These are phyloP conservation scores for Euphorbia peplus DNA, from an alignment of 345 rosid species.

Conservation along the genomic window DNA sequence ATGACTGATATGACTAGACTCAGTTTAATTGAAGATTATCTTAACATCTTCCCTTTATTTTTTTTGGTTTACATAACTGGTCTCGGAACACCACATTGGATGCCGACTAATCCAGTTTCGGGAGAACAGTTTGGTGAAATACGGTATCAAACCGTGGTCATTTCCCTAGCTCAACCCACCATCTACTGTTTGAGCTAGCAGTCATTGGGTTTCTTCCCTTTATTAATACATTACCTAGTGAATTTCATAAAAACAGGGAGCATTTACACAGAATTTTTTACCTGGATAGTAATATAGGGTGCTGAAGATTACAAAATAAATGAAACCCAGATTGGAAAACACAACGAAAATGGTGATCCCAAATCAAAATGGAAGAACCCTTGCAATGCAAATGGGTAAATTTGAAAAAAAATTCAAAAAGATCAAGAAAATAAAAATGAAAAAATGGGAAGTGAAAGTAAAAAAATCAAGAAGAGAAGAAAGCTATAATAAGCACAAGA, in stretches of 20 bases:
- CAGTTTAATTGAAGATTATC: not conserved
- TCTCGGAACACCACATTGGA: too few species aligned
- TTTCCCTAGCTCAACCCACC: too few species aligned
- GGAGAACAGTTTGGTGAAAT: too few species aligned
- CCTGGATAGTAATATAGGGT: slow-evolving; percentile 9
- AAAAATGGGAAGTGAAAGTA: not conserved
- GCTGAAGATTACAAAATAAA: slow-evolving; percentile 8
- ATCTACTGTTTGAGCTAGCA: too few species aligned
- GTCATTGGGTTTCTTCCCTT: not conserved
- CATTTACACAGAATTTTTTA: slow-evolving; percentile 4
- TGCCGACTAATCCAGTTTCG: too few species aligned
- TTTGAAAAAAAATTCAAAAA: not conserved
- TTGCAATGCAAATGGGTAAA: not conserved
- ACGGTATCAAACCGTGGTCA: too few species aligned
- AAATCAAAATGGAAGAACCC: not conserved
- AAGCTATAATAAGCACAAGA: not conserved
- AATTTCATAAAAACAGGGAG: not conserved
- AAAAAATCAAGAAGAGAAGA: not conserved
- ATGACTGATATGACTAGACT: not conserved
- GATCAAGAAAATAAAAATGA: not conserved
- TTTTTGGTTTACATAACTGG: too few species aligned
- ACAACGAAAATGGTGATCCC: not conserved
- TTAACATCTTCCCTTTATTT: not conserved
- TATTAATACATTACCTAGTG: not conserved
- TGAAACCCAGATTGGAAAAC: not conserved